phyloP scores from a whole-genome alignment of 1,139 yeast species.

The Pichia sp. region DNA sequence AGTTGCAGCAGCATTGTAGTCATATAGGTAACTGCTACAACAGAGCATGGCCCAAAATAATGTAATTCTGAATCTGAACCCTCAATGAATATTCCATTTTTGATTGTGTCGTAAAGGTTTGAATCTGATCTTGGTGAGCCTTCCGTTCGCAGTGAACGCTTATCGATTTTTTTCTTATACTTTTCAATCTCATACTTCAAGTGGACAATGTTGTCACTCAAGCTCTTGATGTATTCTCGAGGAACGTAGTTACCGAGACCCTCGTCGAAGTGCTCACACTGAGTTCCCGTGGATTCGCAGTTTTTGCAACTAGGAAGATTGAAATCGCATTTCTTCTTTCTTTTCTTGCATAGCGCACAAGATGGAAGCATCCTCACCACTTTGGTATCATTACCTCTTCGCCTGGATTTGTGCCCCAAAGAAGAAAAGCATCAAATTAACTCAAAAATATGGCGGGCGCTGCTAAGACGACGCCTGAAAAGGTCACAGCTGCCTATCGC shows the following conservation, averaged over 20 bases:
- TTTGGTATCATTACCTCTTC: no score
- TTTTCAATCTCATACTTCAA: constrained; percentile 14
- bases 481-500: no score
- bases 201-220: constrained; percentile 13
- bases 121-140: no score
- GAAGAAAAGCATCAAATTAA: no score
- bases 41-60: constrained; percentile 18
- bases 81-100: constrained; percentile 14
- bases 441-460: no score
- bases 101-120: constrained; percentile 8
- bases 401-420: no score
- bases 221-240: constrained; percentile 12
- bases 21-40: constrained; percentile 11
- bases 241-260: constrained; percentile 15
- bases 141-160: no score
- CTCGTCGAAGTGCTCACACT: constrained; percentile 18
- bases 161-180: constrained; percentile 13
- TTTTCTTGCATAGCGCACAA: constrained; percentile 15
- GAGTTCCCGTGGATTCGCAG: constrained; percentile 16
- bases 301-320: constrained; percentile 17
- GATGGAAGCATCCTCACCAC: constrained; percentile 15
- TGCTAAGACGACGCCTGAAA: no score
- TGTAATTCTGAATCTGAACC: constrained; percentile 8
- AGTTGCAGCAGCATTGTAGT: constrained; percentile 10
- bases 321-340: constrained; percentile 20